Base-by-base conservation (phyloP, 2,329 filamentous ascomycete genomes). In the Fusarium albosuccineum region DNA sequence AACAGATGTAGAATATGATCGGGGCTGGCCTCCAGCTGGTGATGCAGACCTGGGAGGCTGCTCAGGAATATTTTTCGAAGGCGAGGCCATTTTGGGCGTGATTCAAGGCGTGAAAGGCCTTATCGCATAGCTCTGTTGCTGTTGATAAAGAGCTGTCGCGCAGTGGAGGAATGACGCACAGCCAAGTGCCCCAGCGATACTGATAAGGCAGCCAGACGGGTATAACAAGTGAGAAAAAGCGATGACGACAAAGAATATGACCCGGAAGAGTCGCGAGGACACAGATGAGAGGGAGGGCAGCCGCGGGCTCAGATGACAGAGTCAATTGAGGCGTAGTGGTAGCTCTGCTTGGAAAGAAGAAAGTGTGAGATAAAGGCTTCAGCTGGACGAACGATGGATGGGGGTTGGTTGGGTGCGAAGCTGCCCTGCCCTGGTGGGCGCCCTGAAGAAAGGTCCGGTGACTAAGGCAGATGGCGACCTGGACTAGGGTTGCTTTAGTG, bases 1-100 rank as follows among this genome's bases (percentile, higher is more conserved):
- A 27, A 86, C 74, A 9, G 87, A 87, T 50, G 83, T 82, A 59
- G 83, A 82, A 64, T 81, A 82, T 10, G 80, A 82, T 37, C 82
- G 82, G 60, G 81, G 75, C 37, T 79, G 80, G 46, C 80, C 76
- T 11, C 85, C 83, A 39, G 79, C 76, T 6, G 84, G 82, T 30
- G 86, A 87, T 2, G 83, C 82, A 5, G 84, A 80, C 57, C 74
- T 80, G 69, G 64, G 80, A 74, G 62, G 77, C 75, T 68, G 79
- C 66, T 75, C 81, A 73, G 72, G 70, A 61, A 70, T 70, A 68
- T 77, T 76, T 75, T 76, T 76, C 71, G 78, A 75, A 67, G 81
- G 74, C 67, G 79, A 76, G 69, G 78, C 71, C 79, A 81, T 81
- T 39, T 62, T 74, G 46, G 44, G 26, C n/a, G 45, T 48, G 63